Percentiles rank a stretch among this genome's conserved stretches.
Evolutionary conservation across 768 basidiomycete genomes (phyloP).

Genomic region (Panaeolus papilionaceus): DNA sequence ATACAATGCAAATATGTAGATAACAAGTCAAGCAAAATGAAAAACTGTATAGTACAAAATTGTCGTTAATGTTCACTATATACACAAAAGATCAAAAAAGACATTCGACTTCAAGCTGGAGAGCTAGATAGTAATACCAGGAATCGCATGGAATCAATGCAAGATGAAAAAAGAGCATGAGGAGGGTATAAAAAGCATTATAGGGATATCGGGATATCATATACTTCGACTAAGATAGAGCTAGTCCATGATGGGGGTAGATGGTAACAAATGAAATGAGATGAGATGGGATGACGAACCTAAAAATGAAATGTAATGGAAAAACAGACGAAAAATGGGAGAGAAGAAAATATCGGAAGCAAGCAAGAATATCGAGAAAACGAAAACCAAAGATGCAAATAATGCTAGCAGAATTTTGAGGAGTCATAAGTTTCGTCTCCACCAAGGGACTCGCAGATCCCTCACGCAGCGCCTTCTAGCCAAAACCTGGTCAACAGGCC

Average conservation of each 20-base stretch:
- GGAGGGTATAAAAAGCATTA: constrained; percentile 3
- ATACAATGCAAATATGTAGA: background rate
- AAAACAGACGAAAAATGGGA: background rate
- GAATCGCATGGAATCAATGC: background rate
- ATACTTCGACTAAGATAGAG: constrained; percentile 11
- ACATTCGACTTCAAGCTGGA: background rate
- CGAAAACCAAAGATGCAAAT: background rate
- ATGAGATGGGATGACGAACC: background rate
- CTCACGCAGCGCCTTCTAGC: background rate
- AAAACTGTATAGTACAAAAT: constrained; percentile 3
- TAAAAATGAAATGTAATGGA: background rate
- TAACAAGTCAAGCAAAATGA: background rate
- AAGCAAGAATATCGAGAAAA: background rate
- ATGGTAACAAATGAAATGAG: background rate
- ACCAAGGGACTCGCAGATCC: background rate
- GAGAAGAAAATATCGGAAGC: no score
- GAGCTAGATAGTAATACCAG: background rate
- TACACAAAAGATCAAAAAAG: no score
- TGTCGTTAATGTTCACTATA: background rate
- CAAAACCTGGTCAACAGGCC: background rate
- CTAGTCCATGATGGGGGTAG: background rate
- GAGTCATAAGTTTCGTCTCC: background rate
- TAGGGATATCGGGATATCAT: constrained; percentile 1
- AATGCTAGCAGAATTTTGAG: background rate
- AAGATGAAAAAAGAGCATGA: background rate